Base-by-base conservation (phyloP, 305 asterid genomes). In the Salvia sclarea region DNA sequence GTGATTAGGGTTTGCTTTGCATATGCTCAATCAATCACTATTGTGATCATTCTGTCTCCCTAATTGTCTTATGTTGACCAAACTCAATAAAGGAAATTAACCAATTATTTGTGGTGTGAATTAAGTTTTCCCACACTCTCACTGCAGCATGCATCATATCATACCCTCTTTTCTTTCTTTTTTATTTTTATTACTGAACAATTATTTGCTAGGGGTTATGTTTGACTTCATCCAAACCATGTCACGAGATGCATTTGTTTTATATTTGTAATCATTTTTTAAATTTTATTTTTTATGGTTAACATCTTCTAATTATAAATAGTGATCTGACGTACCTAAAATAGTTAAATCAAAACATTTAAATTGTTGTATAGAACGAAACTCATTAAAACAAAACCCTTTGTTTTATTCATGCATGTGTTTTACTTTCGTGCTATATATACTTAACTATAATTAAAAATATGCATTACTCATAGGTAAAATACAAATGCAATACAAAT, bases 31-130 rank as follows among this genome's bases (percentile, higher is more conserved):
- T 69, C 82, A 78, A 74, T 78, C 79, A 70, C 77, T 78, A 11
- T 67, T 47, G 66, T 41, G 61, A 78, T 78, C 41, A 74, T 78
- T 70, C 8, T 78, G 82, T 78, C 75, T 61, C 64, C 78, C 77
- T 64, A 57, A 64, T 33, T 69, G 74, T 64, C 67, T 61, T 70
- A 62, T 44, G 78, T 75, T 75, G 78, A 79, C 80, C 73, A 79
- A 75, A n/a, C 25, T 56, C 2, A 62, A 22, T 48, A 78, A 54
- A 66, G 59, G 33, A 57, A 52, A 56, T 31, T 61, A 40, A 58
- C 70, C 71, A 60, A 75, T 78, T 56, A 57, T 18, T 70, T 60
- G 37, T 52, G 49, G 35, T 52, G 53, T 31, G 28, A n/a, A n/a
- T n/a, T n/a, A n/a, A n/a, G 31, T 61, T 55, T 14, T n/a, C 20